Evolutionary conservation across 306 rosid genomes (phyloP), one percentile per base, ranked within the genome.

Genomic region (Inga laurina): DNA sequence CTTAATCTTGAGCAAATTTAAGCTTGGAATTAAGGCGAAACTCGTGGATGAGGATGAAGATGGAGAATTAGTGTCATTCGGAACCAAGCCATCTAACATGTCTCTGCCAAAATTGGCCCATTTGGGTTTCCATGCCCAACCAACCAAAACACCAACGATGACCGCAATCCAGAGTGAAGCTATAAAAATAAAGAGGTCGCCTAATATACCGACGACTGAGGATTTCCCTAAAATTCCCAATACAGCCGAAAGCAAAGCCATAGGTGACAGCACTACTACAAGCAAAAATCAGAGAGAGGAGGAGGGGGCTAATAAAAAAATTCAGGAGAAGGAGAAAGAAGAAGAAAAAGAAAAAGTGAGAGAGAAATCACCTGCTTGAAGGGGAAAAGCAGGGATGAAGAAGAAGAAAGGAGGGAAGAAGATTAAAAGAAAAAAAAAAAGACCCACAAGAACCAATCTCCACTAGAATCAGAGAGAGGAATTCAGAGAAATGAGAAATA

Each of bases 51-150:
- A 59, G 3, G 81, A 27, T 14, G 78, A 54, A n/a, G 89, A 79
- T 4, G 87, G 11, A 3, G 85, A 64, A 37, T 83, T 79, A 76
- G 87, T 16, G 5, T 81, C 84, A 27, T 72, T 86, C 1, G 91
- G 79, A 74, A 61, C 76, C 8, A 84, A 76, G 57, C 77, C 79
- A 74, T 74, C 79, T 43, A 81, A 81, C 77, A 75, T 22, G 56
- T 87, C 88, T 56, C 86, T 39, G 8, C 88, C 85, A 80, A 83
- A 86, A 61, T 34, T 75, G 34, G 90, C 99, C 99, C 99, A 96
- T 82, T 89, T 90, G 15, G 99, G 99, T n/a, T 86, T 91, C 99
- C 99, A 94, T 1, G 90, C 86, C 99, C 99, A 96, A 32, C 99
- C 99, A 52, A 96, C 91, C 37, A 92, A 43, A 61, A 96, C 97